Conservation (phyloP, 73 alveolate genomes). For the Stentor coeruleus region DNA sequence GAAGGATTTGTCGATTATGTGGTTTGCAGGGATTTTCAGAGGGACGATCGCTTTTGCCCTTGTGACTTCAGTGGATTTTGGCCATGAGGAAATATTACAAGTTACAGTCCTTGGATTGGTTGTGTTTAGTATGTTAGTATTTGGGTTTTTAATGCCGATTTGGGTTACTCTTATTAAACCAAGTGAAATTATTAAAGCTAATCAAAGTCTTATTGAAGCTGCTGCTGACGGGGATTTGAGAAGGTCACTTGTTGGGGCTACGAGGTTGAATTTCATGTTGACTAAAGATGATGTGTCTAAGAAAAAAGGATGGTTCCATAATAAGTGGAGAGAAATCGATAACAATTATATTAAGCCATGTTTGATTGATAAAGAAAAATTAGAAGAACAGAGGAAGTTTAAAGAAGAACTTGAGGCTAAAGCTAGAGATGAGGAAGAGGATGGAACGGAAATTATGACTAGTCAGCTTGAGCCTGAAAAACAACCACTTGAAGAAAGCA, state of each 20-base stretch:
- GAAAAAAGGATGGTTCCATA: constrained; percentile 1
- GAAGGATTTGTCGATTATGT: constrained; percentile 53
- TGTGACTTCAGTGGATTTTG: constrained; percentile 25
- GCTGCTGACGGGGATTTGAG: constrained; percentile 8
- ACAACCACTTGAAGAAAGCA: too few species aligned
- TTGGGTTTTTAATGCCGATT: neutral
- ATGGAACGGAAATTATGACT: too few species aligned
- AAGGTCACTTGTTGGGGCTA: constrained; percentile 6
- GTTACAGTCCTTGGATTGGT: constrained; percentile 20
- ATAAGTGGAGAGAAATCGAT: constrained; percentile 5
- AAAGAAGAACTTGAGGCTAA: neutral
- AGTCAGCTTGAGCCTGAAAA: too few species aligned
- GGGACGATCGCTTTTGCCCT: constrained; percentile 84
- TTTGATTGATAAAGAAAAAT: neutral
- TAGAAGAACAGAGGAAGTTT: neutral
- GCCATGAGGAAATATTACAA: neutral
- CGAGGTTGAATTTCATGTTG: neutral
- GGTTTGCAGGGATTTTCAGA: constrained; percentile 74
- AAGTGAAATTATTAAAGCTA: neutral
- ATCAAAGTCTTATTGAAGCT: neutral
- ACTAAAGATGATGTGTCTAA: neutral
- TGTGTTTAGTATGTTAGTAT: neutral
- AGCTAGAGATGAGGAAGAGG: neutral
- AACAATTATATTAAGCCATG: constrained; percentile 16
- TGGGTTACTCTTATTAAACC: constrained; percentile 10